Evolutionary conservation across 2,329 filamentous ascomycete species (phyloP).

Genomic region (Botrytis medusae): DNA sequence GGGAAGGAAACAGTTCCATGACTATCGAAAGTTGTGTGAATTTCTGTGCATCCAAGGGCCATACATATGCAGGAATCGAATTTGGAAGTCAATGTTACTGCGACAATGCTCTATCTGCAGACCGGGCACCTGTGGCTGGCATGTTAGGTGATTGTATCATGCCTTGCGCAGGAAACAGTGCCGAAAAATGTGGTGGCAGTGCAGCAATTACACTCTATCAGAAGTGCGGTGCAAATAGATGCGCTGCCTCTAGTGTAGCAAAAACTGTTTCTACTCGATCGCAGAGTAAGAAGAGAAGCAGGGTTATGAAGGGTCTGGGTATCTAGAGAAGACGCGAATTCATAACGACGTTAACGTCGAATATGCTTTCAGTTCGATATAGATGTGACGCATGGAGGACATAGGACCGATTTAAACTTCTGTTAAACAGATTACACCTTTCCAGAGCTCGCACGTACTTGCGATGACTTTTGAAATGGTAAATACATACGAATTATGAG

Average conservation of each 20-base stretch:
- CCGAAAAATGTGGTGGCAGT: conserved; percentile 19
- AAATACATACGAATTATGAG: not conserved
- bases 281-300: conserved; percentile 3
- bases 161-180: conserved; percentile 18
- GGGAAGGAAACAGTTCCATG: conserved; percentile 7
- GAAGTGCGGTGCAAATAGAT: conserved; percentile 3
- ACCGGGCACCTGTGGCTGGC: conserved; percentile 8
- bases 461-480: not conserved
- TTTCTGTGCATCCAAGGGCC: conserved; percentile 15
- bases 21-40: conserved; percentile 14
- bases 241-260: not conserved
- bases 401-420: not conserved
- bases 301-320: not conserved
- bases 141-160: conserved; percentile 14
- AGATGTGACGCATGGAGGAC: not conserved
- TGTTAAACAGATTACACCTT: not conserved
- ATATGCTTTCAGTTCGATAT: not conserved
- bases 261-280: not conserved
- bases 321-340: not conserved
- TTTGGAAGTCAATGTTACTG: conserved; percentile 21
- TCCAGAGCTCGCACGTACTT: not conserved
- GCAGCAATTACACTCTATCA: conserved; percentile 20
- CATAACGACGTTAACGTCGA: not conserved
- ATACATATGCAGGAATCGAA: conserved; percentile 21
- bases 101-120: not conserved